These are phyloP conservation scores for Breynia disticha DNA, from an alignment of 441 rosid genomes.

Conservation along the genomic window DNA sequence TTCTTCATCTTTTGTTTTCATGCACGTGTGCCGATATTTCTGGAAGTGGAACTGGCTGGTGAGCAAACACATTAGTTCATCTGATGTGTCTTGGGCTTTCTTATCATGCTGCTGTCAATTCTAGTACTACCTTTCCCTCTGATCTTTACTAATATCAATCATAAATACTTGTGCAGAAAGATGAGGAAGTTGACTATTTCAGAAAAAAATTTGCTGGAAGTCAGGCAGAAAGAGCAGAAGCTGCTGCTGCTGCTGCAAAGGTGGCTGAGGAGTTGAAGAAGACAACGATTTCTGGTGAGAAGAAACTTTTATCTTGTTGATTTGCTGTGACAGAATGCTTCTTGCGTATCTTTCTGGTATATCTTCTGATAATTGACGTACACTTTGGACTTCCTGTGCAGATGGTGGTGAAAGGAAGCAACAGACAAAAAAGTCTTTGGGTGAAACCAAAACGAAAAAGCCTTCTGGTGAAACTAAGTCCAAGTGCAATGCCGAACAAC, in stretches of 20 bases:
- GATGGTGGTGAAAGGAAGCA: constrained; percentile 54
- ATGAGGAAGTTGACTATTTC: constrained; percentile 59
- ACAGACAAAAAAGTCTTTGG: constrained; percentile 42
- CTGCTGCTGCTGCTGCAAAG: constrained; percentile 58
- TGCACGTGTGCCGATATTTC: not conserved
- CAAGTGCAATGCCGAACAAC: constrained; percentile 45
- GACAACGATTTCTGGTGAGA: constrained; percentile 59
- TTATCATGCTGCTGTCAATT: too few relatives aligned
- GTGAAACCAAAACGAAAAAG: constrained; percentile 41
- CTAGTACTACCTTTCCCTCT: too few relatives aligned
- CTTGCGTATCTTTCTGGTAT: too few relatives aligned
- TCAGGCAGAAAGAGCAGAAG: constrained; percentile 78
- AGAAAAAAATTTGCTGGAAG: constrained; percentile 82
- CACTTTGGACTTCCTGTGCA: constrained; percentile 11
- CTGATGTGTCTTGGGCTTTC: too few relatives aligned
- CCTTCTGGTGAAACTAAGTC: constrained; percentile 37
- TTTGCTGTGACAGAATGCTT: too few relatives aligned
- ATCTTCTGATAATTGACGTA: too few relatives aligned
- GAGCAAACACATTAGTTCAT: too few relatives aligned
- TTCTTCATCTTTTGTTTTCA: not conserved
- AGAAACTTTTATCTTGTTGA: not conserved
- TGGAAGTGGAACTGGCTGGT: too few relatives aligned
- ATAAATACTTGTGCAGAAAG: constrained; percentile 27
- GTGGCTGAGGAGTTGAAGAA: constrained; percentile 54
- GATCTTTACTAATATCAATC: too few relatives aligned